Evolutionary conservation across 1,139 yeast genomes (phyloP).

Genomic region (Suhomyces chickasaworum): DNA sequence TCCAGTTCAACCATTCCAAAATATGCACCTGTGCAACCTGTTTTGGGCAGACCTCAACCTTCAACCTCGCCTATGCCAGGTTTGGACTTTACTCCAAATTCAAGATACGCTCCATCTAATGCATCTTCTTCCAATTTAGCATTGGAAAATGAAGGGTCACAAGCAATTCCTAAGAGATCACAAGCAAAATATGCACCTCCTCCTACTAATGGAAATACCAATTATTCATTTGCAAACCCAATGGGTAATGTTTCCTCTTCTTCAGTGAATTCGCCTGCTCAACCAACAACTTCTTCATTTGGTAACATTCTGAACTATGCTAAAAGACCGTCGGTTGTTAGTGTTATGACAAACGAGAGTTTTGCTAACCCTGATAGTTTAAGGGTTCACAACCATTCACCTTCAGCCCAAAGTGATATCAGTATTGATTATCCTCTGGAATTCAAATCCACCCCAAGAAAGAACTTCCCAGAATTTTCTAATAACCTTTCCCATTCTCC

Average conservation of each 20-base stretch:
- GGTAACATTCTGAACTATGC: conserved; percentile 11
- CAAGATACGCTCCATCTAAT: conserved; percentile 33
- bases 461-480: conserved; percentile 10
- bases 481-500: conserved; percentile 9
- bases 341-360: conserved; percentile 28
- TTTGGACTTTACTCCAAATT: conserved; percentile 11
- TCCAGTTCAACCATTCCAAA: conserved; percentile 21
- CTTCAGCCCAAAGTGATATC: conserved; percentile 37
- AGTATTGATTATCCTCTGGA: conserved; percentile 37
- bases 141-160: conserved; percentile 14
- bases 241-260: conserved; percentile 21
- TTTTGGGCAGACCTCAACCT: conserved; percentile 6
- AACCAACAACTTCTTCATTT: conserved; percentile 17
- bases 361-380: conserved; percentile 20
- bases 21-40: conserved; percentile 21
- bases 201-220: conserved; percentile 16
- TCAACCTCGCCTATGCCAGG: conserved; percentile 11
- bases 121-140: conserved; percentile 28
- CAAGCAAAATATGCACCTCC: conserved; percentile 17
- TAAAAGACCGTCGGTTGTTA: conserved; percentile 30
- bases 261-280: conserved; percentile 14
- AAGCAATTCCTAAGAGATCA: conserved; percentile 17
- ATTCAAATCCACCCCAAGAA: conserved; percentile 25
- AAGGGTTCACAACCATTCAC: conserved; percentile 27
- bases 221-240: conserved; percentile 15